Evolutionary conservation across 225 moss, liverwort and hornwort genomes (phyloP), one percentile per base, ranked within the genome.

Genomic region (Straminergon stramineum): DNA sequence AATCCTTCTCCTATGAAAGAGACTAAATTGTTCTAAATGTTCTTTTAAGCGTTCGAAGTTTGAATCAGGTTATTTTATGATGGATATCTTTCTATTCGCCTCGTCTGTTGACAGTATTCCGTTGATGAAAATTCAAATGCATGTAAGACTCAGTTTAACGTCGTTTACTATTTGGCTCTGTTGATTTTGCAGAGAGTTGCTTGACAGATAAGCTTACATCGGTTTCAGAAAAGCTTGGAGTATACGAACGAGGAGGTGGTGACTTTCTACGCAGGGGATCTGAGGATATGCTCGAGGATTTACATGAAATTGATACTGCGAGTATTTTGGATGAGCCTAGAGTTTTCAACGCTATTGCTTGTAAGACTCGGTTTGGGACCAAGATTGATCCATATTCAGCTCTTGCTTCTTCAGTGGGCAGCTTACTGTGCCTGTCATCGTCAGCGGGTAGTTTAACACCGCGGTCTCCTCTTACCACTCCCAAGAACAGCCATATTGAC

Each of bases 261-360:
- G 95, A 95, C 17, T 45, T 96, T 35, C 88, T 97, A 84, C 96
- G 98, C 57, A 94, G 94, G 89, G 96, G 95, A 85, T 98, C 98
- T 62, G 95, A 98, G 94, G 98, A 96, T 87, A 98, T 98, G 98
- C 93, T 98, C 64, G 98, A 98, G 89, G 98, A 97, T 88, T 89
- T 98, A 75, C 98, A 98, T 89, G 98, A 97, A 91, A 96, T 98
- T 56, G 98, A 98, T 92, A 93, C 98, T 85, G 98, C 98, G 52
- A 98, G 97, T 92, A 97, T 98, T 85, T 87, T 97, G 84, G 97
- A 96, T 65, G 94, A 95, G 85, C 95, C 95, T 71, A 96, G 95
- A 90, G 95, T 93, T 75, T 98, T 97, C 77, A 96, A 89, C 90
- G 89, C 95, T 74, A 93, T 95, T 71, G 94, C 94, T 90, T 93